Evolutionary conservation across 257 asterid genomes (phyloP).

Genomic region (Solanum ossicruentum): DNA sequence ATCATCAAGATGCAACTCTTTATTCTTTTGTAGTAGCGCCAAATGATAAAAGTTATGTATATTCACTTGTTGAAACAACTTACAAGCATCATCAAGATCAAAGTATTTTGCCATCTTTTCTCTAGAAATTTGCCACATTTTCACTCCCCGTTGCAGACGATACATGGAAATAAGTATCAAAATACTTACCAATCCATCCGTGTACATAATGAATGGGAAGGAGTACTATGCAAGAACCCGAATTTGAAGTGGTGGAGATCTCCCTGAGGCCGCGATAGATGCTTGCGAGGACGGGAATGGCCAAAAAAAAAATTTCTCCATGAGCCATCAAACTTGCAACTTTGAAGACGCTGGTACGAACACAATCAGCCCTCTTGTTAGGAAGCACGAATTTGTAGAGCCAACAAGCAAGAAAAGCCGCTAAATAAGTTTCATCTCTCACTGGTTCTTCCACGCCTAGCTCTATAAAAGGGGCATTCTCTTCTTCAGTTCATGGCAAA

Average conservation of each 20-base stretch:
- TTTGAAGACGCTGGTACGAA: neutral
- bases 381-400: neutral
- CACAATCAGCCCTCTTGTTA: neutral
- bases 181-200: neutral
- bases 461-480: neutral
- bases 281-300: neutral
- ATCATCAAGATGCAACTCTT: neutral
- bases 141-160: too few species aligned
- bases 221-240: neutral
- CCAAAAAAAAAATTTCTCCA: neutral
- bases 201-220: neutral
- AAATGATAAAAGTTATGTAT: neutral
- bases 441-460: neutral
- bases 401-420: neutral
- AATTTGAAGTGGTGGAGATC: neutral
- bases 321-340: neutral
- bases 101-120: neutral
- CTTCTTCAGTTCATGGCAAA: neutral
- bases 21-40: neutral
- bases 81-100: neutral
- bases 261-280: neutral
- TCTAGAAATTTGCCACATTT: neutral
- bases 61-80: neutral
- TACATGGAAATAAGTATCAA: neutral
- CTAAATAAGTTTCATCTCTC: neutral